These are phyloP conservation scores for Linnemannia exigua DNA, from an alignment of 192 early-diverging fungal species.

Conservation along the genomic window DNA sequence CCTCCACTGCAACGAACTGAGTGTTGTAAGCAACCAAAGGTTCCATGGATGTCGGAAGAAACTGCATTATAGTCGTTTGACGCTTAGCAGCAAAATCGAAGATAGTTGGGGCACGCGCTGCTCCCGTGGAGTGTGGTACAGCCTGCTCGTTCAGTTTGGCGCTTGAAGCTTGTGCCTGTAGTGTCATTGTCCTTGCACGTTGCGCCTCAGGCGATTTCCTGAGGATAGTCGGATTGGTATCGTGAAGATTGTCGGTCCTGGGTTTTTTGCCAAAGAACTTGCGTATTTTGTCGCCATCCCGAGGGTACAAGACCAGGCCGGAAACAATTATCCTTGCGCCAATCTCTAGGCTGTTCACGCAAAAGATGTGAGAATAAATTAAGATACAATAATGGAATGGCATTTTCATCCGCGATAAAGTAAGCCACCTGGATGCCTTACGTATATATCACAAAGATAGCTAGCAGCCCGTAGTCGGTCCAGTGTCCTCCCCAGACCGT, in stretches of 20 bases:
- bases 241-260: constrained; percentile 47
- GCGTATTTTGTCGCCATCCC: constrained; percentile 47
- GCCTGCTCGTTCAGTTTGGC: constrained; percentile 1
- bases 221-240: constrained; percentile 56
- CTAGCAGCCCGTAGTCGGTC: constrained; percentile 64
- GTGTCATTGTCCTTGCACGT: constrained; percentile 12
- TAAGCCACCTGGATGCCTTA: constrained; percentile 39
- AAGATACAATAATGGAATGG: background rate
- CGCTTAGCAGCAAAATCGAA: constrained; percentile 45
- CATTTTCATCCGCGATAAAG: background rate
- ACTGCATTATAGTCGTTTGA: constrained; percentile 31
- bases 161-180: background rate
- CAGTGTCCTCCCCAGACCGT: constrained; percentile 61
- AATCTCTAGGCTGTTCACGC: constrained; percentile 48
- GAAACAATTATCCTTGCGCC: constrained; percentile 52
- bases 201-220: constrained; percentile 24
- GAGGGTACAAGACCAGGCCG: constrained; percentile 53
- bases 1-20: constrained; percentile 17
- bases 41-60: constrained; percentile 26
- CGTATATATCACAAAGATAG: constrained; percentile 67
- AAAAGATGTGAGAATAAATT: background rate
- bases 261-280: constrained; percentile 44
- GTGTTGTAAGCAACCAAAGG: constrained; percentile 28
- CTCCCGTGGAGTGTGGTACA: constrained; percentile 2
- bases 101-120: constrained; percentile 30